phyloP scores from a whole-genome alignment of 306 rosid genomes.

The Urtica urens region DNA sequence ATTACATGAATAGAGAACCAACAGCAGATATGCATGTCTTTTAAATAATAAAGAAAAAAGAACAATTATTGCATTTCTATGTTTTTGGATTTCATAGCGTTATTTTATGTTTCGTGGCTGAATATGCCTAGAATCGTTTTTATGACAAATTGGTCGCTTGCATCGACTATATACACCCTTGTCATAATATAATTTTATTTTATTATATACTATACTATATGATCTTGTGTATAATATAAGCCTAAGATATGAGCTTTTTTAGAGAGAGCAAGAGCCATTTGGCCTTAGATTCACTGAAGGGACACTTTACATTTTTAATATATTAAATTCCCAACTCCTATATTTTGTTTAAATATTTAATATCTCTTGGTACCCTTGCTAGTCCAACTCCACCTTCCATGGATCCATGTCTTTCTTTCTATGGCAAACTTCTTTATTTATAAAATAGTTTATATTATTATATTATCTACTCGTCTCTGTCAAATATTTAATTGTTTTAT shows the following conservation, averaged over 20 bases:
- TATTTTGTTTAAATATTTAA: background rate
- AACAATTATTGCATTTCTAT: background rate
- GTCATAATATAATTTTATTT: background rate
- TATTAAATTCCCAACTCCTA: background rate
- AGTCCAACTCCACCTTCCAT: constrained; percentile 17
- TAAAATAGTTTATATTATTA: background rate
- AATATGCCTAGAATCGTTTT: constrained; percentile 11
- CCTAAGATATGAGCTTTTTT: background rate
- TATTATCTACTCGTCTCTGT: background rate
- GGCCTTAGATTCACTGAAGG: constrained; percentile 31
- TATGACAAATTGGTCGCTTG: constrained; percentile 2
- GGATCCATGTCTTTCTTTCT: constrained; percentile 18
- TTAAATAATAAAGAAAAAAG: background rate
- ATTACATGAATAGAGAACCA: background rate
- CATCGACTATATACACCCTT: background rate
- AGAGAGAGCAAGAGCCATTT: constrained; percentile 30
- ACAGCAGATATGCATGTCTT: constrained; percentile 11
- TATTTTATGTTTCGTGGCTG: background rate
- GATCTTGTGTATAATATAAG: background rate
- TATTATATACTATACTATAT: background rate
- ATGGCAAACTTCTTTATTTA: background rate
- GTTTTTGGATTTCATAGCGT: background rate
- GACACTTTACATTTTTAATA: constrained; percentile 12
- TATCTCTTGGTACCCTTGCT: background rate
- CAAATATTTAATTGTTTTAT: background rate